Evolutionary conservation across 441 rosid genomes (phyloP), one percentile per base, ranked within the genome.

Genomic region (Gossypium aridum): DNA sequence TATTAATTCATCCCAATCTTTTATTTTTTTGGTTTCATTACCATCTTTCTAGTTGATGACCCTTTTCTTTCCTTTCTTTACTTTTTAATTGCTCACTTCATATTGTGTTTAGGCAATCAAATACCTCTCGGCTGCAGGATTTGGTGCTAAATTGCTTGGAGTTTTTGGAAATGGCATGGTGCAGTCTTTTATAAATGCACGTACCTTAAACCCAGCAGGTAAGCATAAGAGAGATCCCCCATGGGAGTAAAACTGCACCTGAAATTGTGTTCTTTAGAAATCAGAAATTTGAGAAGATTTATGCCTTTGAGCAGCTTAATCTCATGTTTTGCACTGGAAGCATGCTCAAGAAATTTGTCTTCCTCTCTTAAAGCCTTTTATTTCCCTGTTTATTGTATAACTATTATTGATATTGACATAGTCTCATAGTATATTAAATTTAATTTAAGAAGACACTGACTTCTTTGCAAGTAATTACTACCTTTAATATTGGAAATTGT

Each of bases 161-260:
- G 87, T 92, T 66, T 96, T 93, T 80, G 93, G 84, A 77, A 96
- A 96, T 83, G 97, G 99, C 80, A 96, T 89, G 97, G 97, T 92
- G 75, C 98, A 92, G 62, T 92, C 97, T 26, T 96, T 93, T 81
- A 93, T 93, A 51, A 25, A 88, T 80, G 98, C 99, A 20, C 83
- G 97, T 25, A 93, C 97, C 7, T 89, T 96, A 73, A 84, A 77
- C 26, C 93, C 96, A 17, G 56, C 82, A 77, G 97, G 45, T 93
- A 76, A 72, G 72, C 59, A 22, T 74, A 22, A 23, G 4, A 20
- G 72, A 16, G 14, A 61, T 78, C 14, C 47, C 23, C 9, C 13
- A 39, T n/a, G 28, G 2, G 20, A 12, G 70, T 39, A 10, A 55
- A 70, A 59, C 47, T 71, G 64, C 43, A 13, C 13, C 1, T 22